Evolutionary conservation across 139 green algal species (phyloP), one percentile per base, ranked within the genome.

Genomic region (Trebouxia sp.): DNA sequence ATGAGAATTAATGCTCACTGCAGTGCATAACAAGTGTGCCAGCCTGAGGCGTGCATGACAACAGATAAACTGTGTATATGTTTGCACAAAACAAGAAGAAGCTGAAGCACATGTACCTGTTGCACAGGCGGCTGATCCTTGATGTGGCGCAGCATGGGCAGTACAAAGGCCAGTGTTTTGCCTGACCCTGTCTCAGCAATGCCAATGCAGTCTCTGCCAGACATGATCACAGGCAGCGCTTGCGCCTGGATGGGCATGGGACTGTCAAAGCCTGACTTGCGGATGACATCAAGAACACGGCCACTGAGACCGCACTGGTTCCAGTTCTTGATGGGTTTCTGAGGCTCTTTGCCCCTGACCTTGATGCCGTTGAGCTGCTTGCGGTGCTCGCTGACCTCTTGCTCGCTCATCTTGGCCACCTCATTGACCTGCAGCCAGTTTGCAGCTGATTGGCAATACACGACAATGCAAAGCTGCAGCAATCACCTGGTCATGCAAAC

Each of bases 121-220:
- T 42, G 41, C 50, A 83, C 20, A 2, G 84, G 69, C 28, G 67
- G 55, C 65, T 99, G 96, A 87, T 98, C 97, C 83, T 96, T 97
- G 69, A 98, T 92, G 87, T 99, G 97, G 1, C 96, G 88, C 83
- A 99, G 82, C 91, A 98, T 94, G 53, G 97, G 97, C 77, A 99
- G 87, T 75, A 98, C 92, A 81, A 98, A 99, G 1, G 94, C 97
- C 11, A 98, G 86, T 12, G 97, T 99, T 92, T 99, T 99, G 83
- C 97, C 97, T 53, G 81, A 93, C 51, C 97, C 97, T 6, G 97
- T 99, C 89, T 98, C 98, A 55, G 97, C 97, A 80, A 99, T 96
- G 81, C 93, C 97, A 37, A 99, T 98, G 89, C 92, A 98, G 90
- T 99, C 97, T 6, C 97, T 86, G 26, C 97, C 97, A 12, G 79